Base-by-base conservation (phyloP, 768 basidiomycete species). In the Rhodocollybia butyracea region DNA sequence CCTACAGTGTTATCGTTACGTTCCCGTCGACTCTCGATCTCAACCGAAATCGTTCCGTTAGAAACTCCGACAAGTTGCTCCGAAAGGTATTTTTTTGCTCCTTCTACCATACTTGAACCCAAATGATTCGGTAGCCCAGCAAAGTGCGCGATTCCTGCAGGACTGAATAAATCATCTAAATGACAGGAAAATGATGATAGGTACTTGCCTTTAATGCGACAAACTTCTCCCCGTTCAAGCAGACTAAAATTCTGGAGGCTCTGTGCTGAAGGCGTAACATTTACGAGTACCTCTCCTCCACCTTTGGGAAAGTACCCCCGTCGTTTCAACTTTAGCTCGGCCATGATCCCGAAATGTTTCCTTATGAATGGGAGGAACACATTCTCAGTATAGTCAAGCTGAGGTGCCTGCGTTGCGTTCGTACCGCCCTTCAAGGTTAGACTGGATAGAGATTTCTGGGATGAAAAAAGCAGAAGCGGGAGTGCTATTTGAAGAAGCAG, bases 261-360 rank as follows among this genome's bases (percentile, higher is more conserved):
- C 22, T 74, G 65, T 8, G 70, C 63, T 1, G 84, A 68, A 0
- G 86, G 80, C 0, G 57, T 48, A 2, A 81, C 64, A 1, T 65
- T 69, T 51, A 84, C 72, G 1, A 63, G 55, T 5, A 91, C 76
- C 46, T 81, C 74, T 0, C 89, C 89, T 3, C 89, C 88, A 21
- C 89, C 89, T 61, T 77, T 83, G 0, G 89, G 89, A 59, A 72
- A 88, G 68, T 89, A 91, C 0, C 89, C 89, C 8, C 89, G 76
- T 56, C 73, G 78, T 40, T 69, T 61, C 46, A 90, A 68, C 24
- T 77, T 66, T 24, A 91, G 64, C 3, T 68, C 67, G 2, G 78
- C 67, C 39, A 76, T 51, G 17, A 76, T 60, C 1, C 76, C 76
- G 64, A 89, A 84, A 65, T 86, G 84, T 11, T 67, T 72, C 22